phyloP scores from a whole-genome alignment of 1,139 yeast genomes.

The Meyerozyma sp. region DNA sequence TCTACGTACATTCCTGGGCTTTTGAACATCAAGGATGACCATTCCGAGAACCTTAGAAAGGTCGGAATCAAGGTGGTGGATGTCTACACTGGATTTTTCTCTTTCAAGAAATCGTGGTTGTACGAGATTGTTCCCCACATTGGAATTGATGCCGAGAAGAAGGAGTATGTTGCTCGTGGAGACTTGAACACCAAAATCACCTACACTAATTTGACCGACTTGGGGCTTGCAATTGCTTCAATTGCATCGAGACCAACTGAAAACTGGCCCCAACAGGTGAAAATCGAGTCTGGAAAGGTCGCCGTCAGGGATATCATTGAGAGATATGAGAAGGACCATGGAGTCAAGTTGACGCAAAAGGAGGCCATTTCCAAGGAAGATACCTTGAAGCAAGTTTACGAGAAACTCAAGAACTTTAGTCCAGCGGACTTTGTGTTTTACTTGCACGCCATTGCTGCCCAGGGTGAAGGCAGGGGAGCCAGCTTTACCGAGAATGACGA shows the following conservation, averaged over 20 bases:
- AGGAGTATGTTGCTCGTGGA: slow-evolving; percentile 38
- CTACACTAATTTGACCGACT: slow-evolving; percentile 35
- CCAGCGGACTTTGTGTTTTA: slow-evolving; percentile 15
- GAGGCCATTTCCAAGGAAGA: slow-evolving; percentile 23
- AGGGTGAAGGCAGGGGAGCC: slow-evolving; percentile 7
- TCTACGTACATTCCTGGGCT: slow-evolving; percentile 26
- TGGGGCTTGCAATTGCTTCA: slow-evolving; percentile 43
- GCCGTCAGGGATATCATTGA: slow-evolving; percentile 34
- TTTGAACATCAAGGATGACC: slow-evolving; percentile 32
- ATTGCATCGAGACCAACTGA: slow-evolving; percentile 29
- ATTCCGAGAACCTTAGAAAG: slow-evolving; percentile 34
- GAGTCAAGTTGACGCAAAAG: slow-evolving; percentile 27
- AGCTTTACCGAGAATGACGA: slow-evolving; percentile 24
- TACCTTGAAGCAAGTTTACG: slow-evolving; percentile 24
- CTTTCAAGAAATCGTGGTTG: slow-evolving; percentile 32
- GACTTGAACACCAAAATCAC: slow-evolving; percentile 26
- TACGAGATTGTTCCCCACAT: slow-evolving; percentile 28
- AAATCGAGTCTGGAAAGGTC: slow-evolving; percentile 37
- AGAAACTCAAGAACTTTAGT: slow-evolving; percentile 24
- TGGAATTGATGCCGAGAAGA: slow-evolving; percentile 32
- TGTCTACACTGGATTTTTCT: slow-evolving; percentile 41
- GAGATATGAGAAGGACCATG: slow-evolving; percentile 36
- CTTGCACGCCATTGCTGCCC: slow-evolving; percentile 7
- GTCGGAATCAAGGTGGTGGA: slow-evolving; percentile 51
- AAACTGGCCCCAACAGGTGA: slow-evolving; percentile 43